Evolutionary conservation across 225 moss, liverwort and hornwort genomes (phyloP).

Genomic region (Neckera pumila): DNA sequence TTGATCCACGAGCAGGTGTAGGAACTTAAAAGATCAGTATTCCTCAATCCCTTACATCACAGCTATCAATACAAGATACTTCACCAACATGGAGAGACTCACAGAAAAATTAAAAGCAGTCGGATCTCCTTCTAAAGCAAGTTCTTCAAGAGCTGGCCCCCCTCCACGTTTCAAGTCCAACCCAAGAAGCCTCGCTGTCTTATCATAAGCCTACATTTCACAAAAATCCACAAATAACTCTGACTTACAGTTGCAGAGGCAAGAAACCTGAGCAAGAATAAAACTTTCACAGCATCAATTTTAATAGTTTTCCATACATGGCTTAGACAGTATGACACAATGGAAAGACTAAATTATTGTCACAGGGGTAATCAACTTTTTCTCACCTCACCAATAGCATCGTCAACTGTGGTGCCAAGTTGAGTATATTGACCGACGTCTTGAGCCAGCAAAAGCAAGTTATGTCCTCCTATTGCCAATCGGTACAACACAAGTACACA

Average conservation of each 20-base stretch:
- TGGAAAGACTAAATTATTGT: not conserved
- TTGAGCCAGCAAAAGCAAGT: conserved; percentile 82
- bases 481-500: not conserved
- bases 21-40: not conserved
- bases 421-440: conserved; percentile 87
- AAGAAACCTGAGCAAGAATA: not conserved
- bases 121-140: conserved; percentile 75
- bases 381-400: conserved; percentile 94
- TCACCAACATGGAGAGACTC: conserved; percentile 1
- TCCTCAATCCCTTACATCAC: not conserved
- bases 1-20: not conserved
- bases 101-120: conserved; percentile 72
- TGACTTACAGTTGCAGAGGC: not conserved
- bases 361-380: not conserved
- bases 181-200: conserved; percentile 87
- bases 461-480: conserved; percentile 66
- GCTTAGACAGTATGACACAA: not conserved
- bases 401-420: conserved; percentile 93
- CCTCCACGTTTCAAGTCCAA: conserved; percentile 86
- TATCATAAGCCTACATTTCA: conserved; percentile 78
- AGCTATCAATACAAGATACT: not conserved
- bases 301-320: not conserved
- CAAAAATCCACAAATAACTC: not conserved
- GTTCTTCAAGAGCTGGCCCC: conserved; percentile 87
- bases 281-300: not conserved